These are phyloP conservation scores for Abrus precatorius DNA, from an alignment of 306 rosid species.

Conservation along the genomic window DNA sequence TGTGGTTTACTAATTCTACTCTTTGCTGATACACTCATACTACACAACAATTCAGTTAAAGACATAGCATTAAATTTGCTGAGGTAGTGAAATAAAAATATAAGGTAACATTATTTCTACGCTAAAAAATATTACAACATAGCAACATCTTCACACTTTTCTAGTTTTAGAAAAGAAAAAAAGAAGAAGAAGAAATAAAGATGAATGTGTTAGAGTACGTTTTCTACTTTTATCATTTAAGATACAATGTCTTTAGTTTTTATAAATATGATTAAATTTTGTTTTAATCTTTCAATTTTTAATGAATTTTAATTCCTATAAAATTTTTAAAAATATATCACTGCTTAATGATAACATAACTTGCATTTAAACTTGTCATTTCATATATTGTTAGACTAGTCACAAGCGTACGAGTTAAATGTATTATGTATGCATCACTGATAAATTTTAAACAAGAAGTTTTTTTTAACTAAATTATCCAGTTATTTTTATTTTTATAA, in stretches of 20 bases:
- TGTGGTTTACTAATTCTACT: constrained; percentile 34
- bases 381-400: too few relatives aligned
- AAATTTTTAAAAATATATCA: too few relatives aligned
- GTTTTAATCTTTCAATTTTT: too few relatives aligned
- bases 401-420: too few relatives aligned
- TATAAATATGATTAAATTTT: too few relatives aligned
- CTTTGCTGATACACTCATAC: not conserved
- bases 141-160: not conserved
- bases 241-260: too few relatives aligned
- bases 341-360: too few relatives aligned
- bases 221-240: not conserved
- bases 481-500: not conserved
- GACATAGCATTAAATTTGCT: not conserved
- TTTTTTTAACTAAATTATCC: not conserved
- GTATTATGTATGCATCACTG: too few relatives aligned
- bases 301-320: too few relatives aligned
- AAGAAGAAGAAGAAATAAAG: not conserved
- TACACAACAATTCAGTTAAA: too few relatives aligned
- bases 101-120: not conserved
- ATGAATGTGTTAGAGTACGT: not conserved
- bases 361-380: too few relatives aligned
- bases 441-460: too few relatives aligned
- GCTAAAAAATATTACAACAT: not conserved
- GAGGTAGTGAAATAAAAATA: not conserved
- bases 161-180: not conserved